Evolutionary conservation across 441 rosid genomes (phyloP).

Genomic region (Mallotus repandus): DNA sequence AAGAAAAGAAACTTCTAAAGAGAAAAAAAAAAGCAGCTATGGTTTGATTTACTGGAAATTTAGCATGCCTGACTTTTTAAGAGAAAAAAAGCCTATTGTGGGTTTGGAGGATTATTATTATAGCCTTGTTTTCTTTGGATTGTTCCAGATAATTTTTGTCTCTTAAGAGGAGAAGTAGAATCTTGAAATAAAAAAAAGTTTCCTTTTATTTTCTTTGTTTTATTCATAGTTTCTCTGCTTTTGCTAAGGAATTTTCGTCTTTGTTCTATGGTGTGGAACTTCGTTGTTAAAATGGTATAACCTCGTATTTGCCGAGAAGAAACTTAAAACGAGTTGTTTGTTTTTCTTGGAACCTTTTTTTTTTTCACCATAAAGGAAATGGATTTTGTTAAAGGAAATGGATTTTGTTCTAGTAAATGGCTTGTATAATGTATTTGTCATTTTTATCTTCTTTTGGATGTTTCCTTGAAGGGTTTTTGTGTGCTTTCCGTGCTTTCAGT

Average conservation of each 20-base stretch:
- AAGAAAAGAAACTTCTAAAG: too few relatives aligned
- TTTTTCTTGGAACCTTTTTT: neutral
- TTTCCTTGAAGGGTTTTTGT: neutral
- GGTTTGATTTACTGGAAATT: neutral
- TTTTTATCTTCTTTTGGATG: neutral
- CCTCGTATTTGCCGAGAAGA: neutral
- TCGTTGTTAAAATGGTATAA: neutral
- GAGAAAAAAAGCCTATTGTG: neutral
- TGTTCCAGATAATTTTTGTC: neutral
- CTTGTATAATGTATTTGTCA: neutral
- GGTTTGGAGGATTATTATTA: neutral
- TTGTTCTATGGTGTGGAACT: neutral
- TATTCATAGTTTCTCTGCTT: neutral
- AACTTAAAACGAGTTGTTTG: neutral
- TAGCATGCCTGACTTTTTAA: neutral
- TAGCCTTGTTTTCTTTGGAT: neutral
- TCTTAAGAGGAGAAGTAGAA: constrained; percentile 1
- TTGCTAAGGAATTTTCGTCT: neutral
- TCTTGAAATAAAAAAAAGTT: neutral
- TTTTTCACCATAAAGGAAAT: neutral
- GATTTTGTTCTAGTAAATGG: neutral
- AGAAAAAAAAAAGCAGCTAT: neutral
- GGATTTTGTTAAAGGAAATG: neutral
- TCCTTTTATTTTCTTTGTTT: neutral
- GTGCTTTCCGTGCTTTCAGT: neutral